phyloP scores from a whole-genome alignment of 73 alveolate genomes.

The Paramecium octaurelia region DNA sequence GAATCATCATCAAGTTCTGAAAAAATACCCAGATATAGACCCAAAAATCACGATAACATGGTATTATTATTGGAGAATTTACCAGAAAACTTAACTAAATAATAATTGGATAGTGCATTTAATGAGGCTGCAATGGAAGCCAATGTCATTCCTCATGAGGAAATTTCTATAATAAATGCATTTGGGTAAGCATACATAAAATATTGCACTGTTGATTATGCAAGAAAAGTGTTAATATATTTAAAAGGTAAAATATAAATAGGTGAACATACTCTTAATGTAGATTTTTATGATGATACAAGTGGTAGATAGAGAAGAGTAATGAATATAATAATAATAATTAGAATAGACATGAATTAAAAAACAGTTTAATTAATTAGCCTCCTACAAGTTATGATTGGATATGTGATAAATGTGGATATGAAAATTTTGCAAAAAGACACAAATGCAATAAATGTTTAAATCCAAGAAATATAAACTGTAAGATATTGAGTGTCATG shows the following conservation, averaged over 20 bases:
- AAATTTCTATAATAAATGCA: constrained; percentile 33
- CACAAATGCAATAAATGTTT: constrained; percentile 61
- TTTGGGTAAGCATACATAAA: constrained; percentile 42
- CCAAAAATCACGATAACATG: constrained; percentile 40
- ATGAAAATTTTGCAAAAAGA: constrained; percentile 60
- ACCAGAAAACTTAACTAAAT: constrained; percentile 22
- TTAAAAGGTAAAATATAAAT: constrained; percentile 33
- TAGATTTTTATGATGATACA: constrained; percentile 52
- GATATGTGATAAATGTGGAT: constrained; percentile 64
- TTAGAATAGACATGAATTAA: constrained; percentile 45
- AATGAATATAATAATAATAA: background rate
- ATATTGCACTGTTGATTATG: constrained; percentile 49
- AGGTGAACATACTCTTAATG: background rate
- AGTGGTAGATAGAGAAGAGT: constrained; percentile 46
- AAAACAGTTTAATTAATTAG: constrained; percentile 26
- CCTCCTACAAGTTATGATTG: constrained; percentile 60
- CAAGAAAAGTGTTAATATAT: constrained; percentile 11
- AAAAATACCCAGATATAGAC: background rate
- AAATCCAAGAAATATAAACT: constrained; percentile 46
- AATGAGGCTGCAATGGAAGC: constrained; percentile 51
- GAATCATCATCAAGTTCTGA: constrained; percentile 49
- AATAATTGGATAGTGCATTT: background rate
- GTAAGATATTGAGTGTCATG: constrained; percentile 53
- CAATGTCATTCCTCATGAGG: constrained; percentile 37
- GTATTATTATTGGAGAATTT: constrained; percentile 28